Conservation (phyloP, 2,329 filamentous ascomycete species). For the Ophiocordyceps unilateralis region DNA sequence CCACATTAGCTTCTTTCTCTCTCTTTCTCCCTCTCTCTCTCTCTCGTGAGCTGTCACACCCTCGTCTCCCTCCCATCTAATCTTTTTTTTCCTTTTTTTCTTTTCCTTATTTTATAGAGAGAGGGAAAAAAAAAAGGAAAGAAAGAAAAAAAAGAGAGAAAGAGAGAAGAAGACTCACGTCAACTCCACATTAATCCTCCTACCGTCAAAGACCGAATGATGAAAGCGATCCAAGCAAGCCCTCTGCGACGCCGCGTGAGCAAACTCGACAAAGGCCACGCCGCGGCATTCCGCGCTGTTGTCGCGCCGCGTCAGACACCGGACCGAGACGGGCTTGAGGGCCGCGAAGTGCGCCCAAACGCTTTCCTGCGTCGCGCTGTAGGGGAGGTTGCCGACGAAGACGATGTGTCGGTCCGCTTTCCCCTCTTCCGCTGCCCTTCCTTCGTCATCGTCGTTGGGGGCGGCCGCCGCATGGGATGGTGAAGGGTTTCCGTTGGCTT, state of each 20-base stretch:
- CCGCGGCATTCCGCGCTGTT: slow-evolving; percentile 48
- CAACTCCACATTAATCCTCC: slow-evolving; percentile 84
- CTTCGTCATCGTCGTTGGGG: slow-evolving; percentile 3
- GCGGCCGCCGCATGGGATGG: no score
- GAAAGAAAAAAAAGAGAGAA: not conserved
- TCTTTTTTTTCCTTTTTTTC: no score
- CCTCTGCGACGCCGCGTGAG: slow-evolving; percentile 75
- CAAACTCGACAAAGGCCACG: slow-evolving; percentile 81
- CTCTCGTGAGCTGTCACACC: no score
- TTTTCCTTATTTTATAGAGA: no score
- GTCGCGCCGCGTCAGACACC: slow-evolving; percentile 53
- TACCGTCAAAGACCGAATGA: slow-evolving; percentile 57
- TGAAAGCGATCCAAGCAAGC: slow-evolving; percentile 83
- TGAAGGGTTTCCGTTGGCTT: no score
- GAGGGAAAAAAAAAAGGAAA: not conserved
- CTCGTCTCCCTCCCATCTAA: no score
- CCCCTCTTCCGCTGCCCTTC: no score
- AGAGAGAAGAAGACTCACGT: slow-evolving; percentile 38
- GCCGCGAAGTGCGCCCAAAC: slow-evolving; percentile 64
- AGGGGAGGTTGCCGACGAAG: slow-evolving; percentile 64
- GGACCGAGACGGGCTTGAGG: slow-evolving; percentile 32
- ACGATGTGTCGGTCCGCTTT: slow-evolving; percentile 13
- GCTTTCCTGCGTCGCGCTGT: slow-evolving; percentile 52
- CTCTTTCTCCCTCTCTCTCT: no score
- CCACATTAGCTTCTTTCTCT: not conserved